A percentile compares a stretch with the other conserved stretches of the same genome.
phyloP scores from a whole-genome alignment of 2,329 filamentous ascomycete genomes.

The Microcyclosporella mali region DNA sequence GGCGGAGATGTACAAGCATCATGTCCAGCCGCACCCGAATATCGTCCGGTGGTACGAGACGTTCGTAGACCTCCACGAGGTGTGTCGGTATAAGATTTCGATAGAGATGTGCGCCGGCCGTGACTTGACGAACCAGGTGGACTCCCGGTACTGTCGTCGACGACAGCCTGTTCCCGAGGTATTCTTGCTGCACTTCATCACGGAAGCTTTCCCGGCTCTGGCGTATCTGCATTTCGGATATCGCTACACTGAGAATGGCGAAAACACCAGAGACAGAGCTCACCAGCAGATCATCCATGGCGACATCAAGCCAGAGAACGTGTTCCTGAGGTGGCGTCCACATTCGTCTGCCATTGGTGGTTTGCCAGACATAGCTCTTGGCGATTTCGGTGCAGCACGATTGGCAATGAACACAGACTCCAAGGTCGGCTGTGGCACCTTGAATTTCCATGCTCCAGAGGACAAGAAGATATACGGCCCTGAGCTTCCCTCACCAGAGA shows the following conservation, averaged over 20 bases:
- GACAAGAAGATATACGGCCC: conserved; percentile 2
- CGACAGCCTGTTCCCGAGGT: neutral
- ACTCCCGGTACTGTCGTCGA: neutral
- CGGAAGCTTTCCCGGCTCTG: conserved; percentile 11
- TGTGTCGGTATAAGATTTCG: conserved; percentile 2
- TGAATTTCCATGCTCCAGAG: conserved; percentile 6
- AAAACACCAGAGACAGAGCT: conserved; percentile 6
- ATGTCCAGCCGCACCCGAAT: conserved; percentile 3
- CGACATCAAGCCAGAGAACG: conserved; percentile 20
- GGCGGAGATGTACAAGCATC: neutral
- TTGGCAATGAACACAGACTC: neutral
- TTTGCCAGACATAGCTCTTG: conserved; percentile 16
- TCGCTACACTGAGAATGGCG: conserved; percentile 5
- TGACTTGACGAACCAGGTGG: conserved; percentile 9
- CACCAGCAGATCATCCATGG: conserved; percentile 13
- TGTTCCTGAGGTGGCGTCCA: conserved; percentile 14
- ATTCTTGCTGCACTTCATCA: conserved; percentile 15
- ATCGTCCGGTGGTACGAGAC: conserved; percentile 2
- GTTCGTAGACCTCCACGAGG: neutral
- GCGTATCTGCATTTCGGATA: conserved; percentile 19
- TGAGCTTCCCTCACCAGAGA: neutral
- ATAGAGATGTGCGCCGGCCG: conserved; percentile 9
- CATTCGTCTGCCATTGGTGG: conserved; percentile 1
- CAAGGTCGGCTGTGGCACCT: conserved; percentile 5
- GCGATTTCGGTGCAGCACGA: conserved; percentile 14